Conservation (phyloP, 495 filamentous ascomycete species). For the Oleoguttula mirabilis region DNA sequence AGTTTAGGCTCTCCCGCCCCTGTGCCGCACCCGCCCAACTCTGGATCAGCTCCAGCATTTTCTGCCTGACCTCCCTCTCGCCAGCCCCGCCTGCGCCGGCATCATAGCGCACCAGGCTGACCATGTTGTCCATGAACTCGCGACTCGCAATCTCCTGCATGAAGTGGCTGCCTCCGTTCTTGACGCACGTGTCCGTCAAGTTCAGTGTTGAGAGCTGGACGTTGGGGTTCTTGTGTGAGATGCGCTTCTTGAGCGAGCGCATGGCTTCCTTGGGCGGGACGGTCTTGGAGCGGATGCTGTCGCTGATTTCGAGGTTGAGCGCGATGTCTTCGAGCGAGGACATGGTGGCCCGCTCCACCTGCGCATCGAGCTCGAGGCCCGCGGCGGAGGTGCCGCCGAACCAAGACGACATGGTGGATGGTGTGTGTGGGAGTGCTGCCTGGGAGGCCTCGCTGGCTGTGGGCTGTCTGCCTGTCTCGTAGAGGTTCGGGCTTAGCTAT, state of each 20-base stretch:
- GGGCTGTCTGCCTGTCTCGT: too few species aligned
- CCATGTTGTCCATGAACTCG: slow-evolving; percentile 96
- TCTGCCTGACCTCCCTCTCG: slow-evolving; percentile 63
- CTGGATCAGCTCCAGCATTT: slow-evolving; percentile 87
- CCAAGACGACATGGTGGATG: slow-evolving; percentile 84
- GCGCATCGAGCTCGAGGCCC: slow-evolving; percentile 58
- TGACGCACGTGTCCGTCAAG: slow-evolving; percentile 95
- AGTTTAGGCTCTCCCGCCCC: slow-evolving; percentile 67
- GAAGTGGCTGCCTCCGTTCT: slow-evolving; percentile 96
- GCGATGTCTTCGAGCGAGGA: slow-evolving; percentile 95
- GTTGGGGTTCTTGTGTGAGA: slow-evolving; percentile 94
- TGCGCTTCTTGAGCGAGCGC: slow-evolving; percentile 83
- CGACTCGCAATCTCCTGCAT: slow-evolving; percentile 86
- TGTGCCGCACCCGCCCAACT: slow-evolving; percentile 86
- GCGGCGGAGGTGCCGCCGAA: slow-evolving; percentile 69
- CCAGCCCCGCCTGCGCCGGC: slow-evolving; percentile 49
- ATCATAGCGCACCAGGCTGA: slow-evolving; percentile 60
- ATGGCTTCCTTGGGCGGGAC: slow-evolving; percentile 96
- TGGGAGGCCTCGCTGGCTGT: too few species aligned
- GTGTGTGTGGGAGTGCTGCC: too few species aligned
- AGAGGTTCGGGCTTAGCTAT: too few species aligned
- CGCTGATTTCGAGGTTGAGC: slow-evolving; percentile 92
- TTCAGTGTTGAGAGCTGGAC: slow-evolving; percentile 85
- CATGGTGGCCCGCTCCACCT: slow-evolving; percentile 86
- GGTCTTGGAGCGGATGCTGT: slow-evolving; percentile 89